These are phyloP conservation scores for Przewalskia tangutica DNA, from an alignment of 257 asterid species.

Conservation along the genomic window DNA sequence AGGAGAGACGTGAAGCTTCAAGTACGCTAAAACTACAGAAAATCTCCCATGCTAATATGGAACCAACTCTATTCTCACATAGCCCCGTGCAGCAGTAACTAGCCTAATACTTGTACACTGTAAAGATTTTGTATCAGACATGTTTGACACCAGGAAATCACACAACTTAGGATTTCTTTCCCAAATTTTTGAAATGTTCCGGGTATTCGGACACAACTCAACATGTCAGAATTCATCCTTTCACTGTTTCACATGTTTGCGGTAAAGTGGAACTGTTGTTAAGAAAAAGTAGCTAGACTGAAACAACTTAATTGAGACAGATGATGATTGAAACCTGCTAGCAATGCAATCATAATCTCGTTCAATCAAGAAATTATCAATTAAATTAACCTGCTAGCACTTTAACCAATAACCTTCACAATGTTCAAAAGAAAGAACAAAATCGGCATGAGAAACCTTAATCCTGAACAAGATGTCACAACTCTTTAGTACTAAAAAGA, in stretches of 20 bases:
- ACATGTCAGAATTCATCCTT: background rate
- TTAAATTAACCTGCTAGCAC: background rate
- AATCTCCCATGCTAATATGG: background rate
- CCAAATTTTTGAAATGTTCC: background rate
- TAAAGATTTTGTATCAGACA: background rate
- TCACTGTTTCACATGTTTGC: background rate
- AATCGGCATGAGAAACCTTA: background rate
- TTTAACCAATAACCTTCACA: background rate
- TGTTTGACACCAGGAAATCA: background rate
- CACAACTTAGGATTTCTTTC: background rate
- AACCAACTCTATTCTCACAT: background rate
- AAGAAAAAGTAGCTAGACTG: background rate
- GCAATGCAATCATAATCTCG: background rate
- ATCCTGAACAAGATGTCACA: background rate
- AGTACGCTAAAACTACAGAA: background rate
- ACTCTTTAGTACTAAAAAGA: background rate
- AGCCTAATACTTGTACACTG: background rate
- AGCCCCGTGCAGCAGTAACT: background rate
- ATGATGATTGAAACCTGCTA: background rate
- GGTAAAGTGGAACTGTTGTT: background rate
- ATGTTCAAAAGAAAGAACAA: background rate
- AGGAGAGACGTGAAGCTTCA: background rate
- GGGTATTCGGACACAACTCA: background rate
- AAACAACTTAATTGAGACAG: background rate
- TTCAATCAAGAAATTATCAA: background rate